These are phyloP conservation scores for Zymoseptoria crescenta DNA, from an alignment of 2,329 filamentous ascomycete species.

Conservation along the genomic window DNA sequence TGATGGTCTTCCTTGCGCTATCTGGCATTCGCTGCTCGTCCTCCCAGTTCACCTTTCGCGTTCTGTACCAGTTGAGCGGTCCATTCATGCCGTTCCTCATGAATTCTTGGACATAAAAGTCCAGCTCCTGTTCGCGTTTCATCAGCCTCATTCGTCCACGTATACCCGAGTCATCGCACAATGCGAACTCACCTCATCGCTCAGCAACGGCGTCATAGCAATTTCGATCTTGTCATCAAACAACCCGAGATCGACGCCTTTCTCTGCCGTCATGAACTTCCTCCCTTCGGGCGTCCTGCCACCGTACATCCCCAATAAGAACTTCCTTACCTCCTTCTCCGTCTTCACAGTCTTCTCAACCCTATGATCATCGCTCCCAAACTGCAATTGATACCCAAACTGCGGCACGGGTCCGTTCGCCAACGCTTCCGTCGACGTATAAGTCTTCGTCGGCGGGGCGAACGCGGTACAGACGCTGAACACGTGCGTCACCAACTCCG, in stretches of 20 bases:
- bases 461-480: constrained; percentile 76
- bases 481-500: constrained; percentile 62
- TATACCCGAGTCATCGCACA: neutral
- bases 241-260: constrained; percentile 56
- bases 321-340: constrained; percentile 55
- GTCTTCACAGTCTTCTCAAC: constrained; percentile 48
- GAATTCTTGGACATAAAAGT: constrained; percentile 70
- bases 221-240: constrained; percentile 36
- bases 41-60: constrained; percentile 61
- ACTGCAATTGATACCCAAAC: constrained; percentile 78
- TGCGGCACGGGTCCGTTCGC: constrained; percentile 54
- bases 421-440: constrained; percentile 51
- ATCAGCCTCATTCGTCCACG: neutral
- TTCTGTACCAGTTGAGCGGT: constrained; percentile 65
- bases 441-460: constrained; percentile 45
- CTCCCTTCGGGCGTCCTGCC: constrained; percentile 51
- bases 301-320: constrained; percentile 66
- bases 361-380: constrained; percentile 39
- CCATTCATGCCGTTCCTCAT: constrained; percentile 65
- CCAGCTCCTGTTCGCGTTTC: constrained; percentile 48
- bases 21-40: constrained; percentile 52
- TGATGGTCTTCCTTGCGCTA: constrained; percentile 13
- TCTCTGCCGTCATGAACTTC: constrained; percentile 48
- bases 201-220: constrained; percentile 51
- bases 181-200: constrained; percentile 44